Conservation (phyloP, 495 filamentous ascomycete genomes). For the Penicillium turbatum region DNA sequence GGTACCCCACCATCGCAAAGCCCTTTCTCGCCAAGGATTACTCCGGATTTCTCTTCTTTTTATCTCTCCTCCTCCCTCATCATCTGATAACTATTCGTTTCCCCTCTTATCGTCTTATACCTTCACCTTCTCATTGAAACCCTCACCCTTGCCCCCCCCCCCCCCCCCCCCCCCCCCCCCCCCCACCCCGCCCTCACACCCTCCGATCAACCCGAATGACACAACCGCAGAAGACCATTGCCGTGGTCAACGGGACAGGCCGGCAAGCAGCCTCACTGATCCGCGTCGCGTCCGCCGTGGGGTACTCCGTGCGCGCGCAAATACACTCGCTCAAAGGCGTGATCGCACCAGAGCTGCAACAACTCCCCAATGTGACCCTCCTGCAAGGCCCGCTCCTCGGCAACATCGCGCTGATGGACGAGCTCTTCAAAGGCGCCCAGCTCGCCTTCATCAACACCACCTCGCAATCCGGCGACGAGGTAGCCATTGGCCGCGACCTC, state of each 20-base stretch:
- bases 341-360: slow-evolving; percentile 75
- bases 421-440: slow-evolving; percentile 77
- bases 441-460: slow-evolving; percentile 97
- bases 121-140: neutral
- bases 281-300: slow-evolving; percentile 84
- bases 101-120: neutral
- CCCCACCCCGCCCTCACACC: neutral
- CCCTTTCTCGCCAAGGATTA: slow-evolving; percentile 30
- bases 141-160: neutral
- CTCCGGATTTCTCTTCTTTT: slow-evolving; percentile 27
- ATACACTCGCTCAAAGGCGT: slow-evolving; percentile 76
- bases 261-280: slow-evolving; percentile 92
- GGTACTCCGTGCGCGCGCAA: slow-evolving; percentile 86
- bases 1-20: slow-evolving; percentile 30
- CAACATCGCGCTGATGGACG: slow-evolving; percentile 59
- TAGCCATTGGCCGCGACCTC: slow-evolving; percentile 76
- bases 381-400: slow-evolving; percentile 78
- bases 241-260: slow-evolving; percentile 87
- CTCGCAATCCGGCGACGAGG: slow-evolving; percentile 89
- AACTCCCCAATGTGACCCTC: slow-evolving; percentile 78
- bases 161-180: neutral
- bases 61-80: slow-evolving; percentile 5
- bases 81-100: slow-evolving; percentile 8
- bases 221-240: slow-evolving; percentile 68
- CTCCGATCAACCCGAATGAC: slow-evolving; percentile 33